Base-by-base conservation (phyloP, 1,284 basidiomycete genomes). In the Tylopilus sp. region DNA sequence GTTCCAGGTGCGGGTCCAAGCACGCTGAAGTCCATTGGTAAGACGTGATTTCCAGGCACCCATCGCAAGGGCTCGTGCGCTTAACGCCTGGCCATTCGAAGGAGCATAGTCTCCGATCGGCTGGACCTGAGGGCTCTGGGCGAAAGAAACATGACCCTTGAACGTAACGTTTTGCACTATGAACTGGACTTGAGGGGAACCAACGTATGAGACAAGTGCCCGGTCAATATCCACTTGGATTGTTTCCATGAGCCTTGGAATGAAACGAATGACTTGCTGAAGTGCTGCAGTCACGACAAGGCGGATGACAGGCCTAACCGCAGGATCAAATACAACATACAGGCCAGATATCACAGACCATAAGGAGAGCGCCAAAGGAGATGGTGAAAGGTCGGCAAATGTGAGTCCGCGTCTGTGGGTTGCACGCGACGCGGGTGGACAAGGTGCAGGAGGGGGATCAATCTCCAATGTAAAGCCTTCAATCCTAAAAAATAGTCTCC, bases 1-100 rank as follows among this genome's bases (percentile, higher is more conserved):
- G 52, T 86, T 82, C 76, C 86, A 80, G 36, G 86, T 82, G 52
- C 85, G 74, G 15, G 75, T 76, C 76, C 86, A 80, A 37, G 86
- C 81, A 50, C 87, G 74, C 35, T 73, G 76, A 44, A 87, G 73
- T 58, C 86, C 84, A 48, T 76, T 78, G 41, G 76, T 75, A 49
- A 89, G 67, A 36, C 84, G 77, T 20, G 76, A 78, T 61, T 80
- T 83, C 83, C 82, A 85, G 17, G 80, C 78, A 2, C 78, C 76
- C 67, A 86, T 77, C 4, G 67, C 71, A 28, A 69, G 64, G 13
- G 57, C 82, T 77, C 55, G 76, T 71, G 47, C 72, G 68, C 54
- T 64, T 68, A 75, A 48, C 48, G 56, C 52, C 53, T 71, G 59
- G 19, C 41, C 51, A 25, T 43, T 56, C 9, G 50, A 57, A 48